Evolutionary conservation across 2,329 filamentous ascomycete species (phyloP).

Genomic region (Scedosporium boydii): DNA sequence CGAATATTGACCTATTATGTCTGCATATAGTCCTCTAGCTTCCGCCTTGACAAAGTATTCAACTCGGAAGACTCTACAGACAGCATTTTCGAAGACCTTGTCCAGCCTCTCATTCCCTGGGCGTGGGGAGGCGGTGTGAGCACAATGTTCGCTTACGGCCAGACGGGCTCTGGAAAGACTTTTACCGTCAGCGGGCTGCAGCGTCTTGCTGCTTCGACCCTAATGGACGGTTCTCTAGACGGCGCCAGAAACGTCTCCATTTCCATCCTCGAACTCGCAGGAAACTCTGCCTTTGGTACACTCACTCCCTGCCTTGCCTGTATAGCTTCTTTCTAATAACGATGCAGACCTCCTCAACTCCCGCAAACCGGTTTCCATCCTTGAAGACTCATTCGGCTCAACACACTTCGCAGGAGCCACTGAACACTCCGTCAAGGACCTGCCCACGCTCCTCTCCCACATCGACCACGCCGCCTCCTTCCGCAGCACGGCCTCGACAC

Average conservation of each 20-base stretch:
- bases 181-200: slow-evolving; percentile 32
- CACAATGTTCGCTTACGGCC: slow-evolving; percentile 39
- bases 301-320: too few relatives aligned
- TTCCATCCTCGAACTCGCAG: slow-evolving; percentile 29
- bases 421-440: slow-evolving; percentile 24
- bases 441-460: slow-evolving; percentile 18
- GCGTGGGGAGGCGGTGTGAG: slow-evolving; percentile 37
- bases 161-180: slow-evolving; percentile 40
- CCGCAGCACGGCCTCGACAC: slow-evolving; percentile 29
- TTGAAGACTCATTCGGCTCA: slow-evolving; percentile 34
- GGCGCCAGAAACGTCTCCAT: slow-evolving; percentile 22
- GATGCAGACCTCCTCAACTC: slow-evolving; percentile 23
- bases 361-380: slow-evolving; percentile 29
- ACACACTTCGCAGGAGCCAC: slow-evolving; percentile 33
- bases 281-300: slow-evolving; percentile 23
- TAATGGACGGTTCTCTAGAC: slow-evolving; percentile 18
- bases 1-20: too few relatives aligned
- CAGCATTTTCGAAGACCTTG: slow-evolving; percentile 5
- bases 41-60: not conserved
- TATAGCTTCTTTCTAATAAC: too few relatives aligned
- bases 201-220: slow-evolving; percentile 25
- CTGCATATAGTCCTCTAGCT: not conserved
- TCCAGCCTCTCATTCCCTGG: slow-evolving; percentile 32
- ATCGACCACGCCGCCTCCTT: slow-evolving; percentile 29
- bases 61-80: not conserved